These are phyloP conservation scores for Leccinum griseonigrum DNA, from an alignment of 1,284 basidiomycete genomes.

Conservation along the genomic window DNA sequence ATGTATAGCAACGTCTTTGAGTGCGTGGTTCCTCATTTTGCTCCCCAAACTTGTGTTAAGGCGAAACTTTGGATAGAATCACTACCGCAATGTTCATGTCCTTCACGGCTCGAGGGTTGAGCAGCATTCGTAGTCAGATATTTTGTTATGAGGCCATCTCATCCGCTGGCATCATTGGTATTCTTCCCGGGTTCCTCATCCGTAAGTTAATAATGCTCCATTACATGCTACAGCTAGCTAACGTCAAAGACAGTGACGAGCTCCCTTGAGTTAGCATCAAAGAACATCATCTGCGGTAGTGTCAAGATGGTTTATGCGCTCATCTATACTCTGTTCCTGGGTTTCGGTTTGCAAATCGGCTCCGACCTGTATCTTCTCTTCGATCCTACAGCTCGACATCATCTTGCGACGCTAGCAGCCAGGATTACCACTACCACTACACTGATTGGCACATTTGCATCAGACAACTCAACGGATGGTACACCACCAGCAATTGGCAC, in stretches of 20 bases:
- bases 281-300: constrained; percentile 84
- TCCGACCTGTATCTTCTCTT: constrained; percentile 83
- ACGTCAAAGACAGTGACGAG: constrained; percentile 62
- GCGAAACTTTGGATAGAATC: constrained; percentile 60
- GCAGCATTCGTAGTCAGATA: constrained; percentile 67
- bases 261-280: constrained; percentile 83
- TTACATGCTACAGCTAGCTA: constrained; percentile 6
- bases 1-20: constrained; percentile 89
- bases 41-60: constrained; percentile 4
- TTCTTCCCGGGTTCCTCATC: constrained; percentile 82
- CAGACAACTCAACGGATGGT: constrained; percentile 56
- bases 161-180: constrained; percentile 77
- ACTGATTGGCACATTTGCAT: constrained; percentile 64
- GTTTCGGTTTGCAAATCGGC: constrained; percentile 86
- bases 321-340: constrained; percentile 87
- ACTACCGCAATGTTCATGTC: constrained; percentile 80
- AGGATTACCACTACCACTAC: constrained; percentile 46
- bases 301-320: constrained; percentile 90
- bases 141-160: constrained; percentile 90
- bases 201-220: constrained; percentile 43
- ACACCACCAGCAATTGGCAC: constrained; percentile 59
- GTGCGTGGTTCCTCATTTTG: constrained; percentile 43
- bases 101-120: constrained; percentile 75
- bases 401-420: constrained; percentile 31
- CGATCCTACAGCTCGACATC: constrained; percentile 55